phyloP scores from a whole-genome alignment of 208 protist genomes.

The Trypanosoma melophagium region DNA sequence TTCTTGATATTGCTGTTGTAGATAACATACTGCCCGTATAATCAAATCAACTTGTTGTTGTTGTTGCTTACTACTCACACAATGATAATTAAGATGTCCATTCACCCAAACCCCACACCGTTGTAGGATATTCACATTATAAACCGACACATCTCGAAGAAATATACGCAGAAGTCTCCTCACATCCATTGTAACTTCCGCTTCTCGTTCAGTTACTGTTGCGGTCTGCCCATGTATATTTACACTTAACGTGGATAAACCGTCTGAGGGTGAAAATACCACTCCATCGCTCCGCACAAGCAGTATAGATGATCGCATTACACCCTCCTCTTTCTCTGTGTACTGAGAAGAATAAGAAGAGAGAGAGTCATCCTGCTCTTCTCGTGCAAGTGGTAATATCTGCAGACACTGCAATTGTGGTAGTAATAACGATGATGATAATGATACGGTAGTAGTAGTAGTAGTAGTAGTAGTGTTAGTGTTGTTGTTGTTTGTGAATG shows the following conservation, averaged over 20 bases:
- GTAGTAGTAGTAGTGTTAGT: too few relatives aligned
- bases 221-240: too few relatives aligned
- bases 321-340: not conserved
- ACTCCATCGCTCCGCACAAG: conserved; percentile 1
- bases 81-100: too few relatives aligned
- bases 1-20: not conserved
- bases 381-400: not conserved
- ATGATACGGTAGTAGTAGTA: too few relatives aligned
- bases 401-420: conserved; percentile 2
- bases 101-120: not conserved
- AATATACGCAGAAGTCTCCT: conserved; percentile 2
- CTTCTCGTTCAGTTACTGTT: too few relatives aligned
- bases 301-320: not conserved
- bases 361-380: too few relatives aligned
- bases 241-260: too few relatives aligned
- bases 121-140: conserved; percentile 17
- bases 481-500: too few relatives aligned
- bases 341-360: too few relatives aligned
- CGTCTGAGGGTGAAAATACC: not conserved
- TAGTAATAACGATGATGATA: too few relatives aligned
- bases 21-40: conserved; percentile 4
- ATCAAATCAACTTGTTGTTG: not conserved
- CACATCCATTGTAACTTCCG: not conserved
- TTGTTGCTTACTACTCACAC: not conserved
- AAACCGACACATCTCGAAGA: conserved; percentile 6